Evolutionary conservation across 129 eudicot species (phyloP).

Genomic region (Helichrysum umbraculigerum): DNA sequence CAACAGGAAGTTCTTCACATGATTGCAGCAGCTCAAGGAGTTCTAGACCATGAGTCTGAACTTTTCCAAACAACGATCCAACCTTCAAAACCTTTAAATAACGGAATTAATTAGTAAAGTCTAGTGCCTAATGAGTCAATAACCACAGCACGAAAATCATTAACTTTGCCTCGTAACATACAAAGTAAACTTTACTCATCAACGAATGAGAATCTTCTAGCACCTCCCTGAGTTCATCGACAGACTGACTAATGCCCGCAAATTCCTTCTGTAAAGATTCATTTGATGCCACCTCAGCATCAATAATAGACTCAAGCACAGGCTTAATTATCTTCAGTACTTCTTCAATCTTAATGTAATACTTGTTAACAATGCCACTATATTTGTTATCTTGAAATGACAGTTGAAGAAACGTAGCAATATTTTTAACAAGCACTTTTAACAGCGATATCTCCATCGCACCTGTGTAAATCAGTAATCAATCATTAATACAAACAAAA

Average conservation of each 20-base stretch:
- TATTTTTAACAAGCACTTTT: slow-evolving; percentile 62
- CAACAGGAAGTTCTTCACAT: slow-evolving; percentile 50
- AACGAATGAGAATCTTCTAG: slow-evolving; percentile 70
- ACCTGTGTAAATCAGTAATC: slow-evolving; percentile 38
- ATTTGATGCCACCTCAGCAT: slow-evolving; percentile 50
- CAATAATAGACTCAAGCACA: slow-evolving; percentile 54
- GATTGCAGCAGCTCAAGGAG: slow-evolving; percentile 62
- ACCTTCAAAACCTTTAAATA: slow-evolving; percentile 66
- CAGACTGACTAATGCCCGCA: slow-evolving; percentile 45
- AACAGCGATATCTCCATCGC: slow-evolving; percentile 78
- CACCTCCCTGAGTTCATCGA: slow-evolving; percentile 69
- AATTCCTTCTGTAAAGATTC: slow-evolving; percentile 63
- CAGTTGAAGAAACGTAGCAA: slow-evolving; percentile 51
- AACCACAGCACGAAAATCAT: neutral
- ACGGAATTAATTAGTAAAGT: too few relatives aligned
- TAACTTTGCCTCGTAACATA: slow-evolving; percentile 33
- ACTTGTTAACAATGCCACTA: slow-evolving; percentile 52
- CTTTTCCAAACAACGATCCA: slow-evolving; percentile 58
- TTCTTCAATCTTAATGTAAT: slow-evolving; percentile 57
- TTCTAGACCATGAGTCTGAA: slow-evolving; percentile 49
- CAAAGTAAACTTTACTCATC: slow-evolving; percentile 88
- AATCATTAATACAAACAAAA: neutral
- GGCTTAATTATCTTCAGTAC: slow-evolving; percentile 76
- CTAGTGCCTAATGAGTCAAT: neutral
- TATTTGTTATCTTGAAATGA: slow-evolving; percentile 49